Evolutionary conservation across 2,329 filamentous ascomycete species (phyloP).

Genomic region (Ilyonectria robusta): DNA sequence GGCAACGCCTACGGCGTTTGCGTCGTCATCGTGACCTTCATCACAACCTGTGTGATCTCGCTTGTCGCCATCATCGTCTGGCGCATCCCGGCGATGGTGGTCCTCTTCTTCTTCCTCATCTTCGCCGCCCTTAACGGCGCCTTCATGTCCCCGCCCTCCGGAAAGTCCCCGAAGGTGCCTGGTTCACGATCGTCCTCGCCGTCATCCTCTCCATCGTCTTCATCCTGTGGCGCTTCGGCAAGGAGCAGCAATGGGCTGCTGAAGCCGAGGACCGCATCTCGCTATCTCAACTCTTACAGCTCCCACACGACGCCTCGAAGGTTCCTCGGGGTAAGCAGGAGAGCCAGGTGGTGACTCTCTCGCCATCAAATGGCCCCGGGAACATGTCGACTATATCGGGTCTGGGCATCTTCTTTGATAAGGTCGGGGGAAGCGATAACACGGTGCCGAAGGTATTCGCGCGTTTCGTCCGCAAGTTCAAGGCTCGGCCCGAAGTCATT

Average conservation of each 20-base stretch:
- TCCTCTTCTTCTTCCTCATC: slow-evolving; percentile 72
- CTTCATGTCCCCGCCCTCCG: slow-evolving; percentile 79
- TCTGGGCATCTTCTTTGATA: slow-evolving; percentile 84
- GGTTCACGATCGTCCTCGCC: slow-evolving; percentile 81
- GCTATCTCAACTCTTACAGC: not conserved
- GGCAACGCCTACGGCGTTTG: slow-evolving; percentile 85
- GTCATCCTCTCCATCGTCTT: slow-evolving; percentile 75
- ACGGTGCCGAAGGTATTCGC: slow-evolving; percentile 64
- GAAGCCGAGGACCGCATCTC: slow-evolving; percentile 70
- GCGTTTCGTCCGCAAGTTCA: slow-evolving; percentile 81
- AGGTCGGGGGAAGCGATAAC: slow-evolving; percentile 76
- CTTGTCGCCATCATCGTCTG: slow-evolving; percentile 81
- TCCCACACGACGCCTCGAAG: too few relatives aligned
- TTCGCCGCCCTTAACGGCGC: slow-evolving; percentile 78
- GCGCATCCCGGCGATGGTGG: slow-evolving; percentile 71
- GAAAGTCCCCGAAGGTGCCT: slow-evolving; percentile 83
- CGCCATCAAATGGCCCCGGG: slow-evolving; percentile 40
- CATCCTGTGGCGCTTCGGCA: slow-evolving; percentile 83
- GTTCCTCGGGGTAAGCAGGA: slow-evolving; percentile 4
- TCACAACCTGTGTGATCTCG: slow-evolving; percentile 82
- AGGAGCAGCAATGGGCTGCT: slow-evolving; percentile 82
- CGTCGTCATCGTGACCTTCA: slow-evolving; percentile 85
- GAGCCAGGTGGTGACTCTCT: slow-evolving; percentile 60
- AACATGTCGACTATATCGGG: slow-evolving; percentile 61
- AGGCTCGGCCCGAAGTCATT: slow-evolving; percentile 75